Percentiles rank a stretch among this genome's conserved stretches.
Evolutionary conservation across 352 stramenopile genomes (phyloP).

Genomic region (Plasmopara muralis): DNA sequence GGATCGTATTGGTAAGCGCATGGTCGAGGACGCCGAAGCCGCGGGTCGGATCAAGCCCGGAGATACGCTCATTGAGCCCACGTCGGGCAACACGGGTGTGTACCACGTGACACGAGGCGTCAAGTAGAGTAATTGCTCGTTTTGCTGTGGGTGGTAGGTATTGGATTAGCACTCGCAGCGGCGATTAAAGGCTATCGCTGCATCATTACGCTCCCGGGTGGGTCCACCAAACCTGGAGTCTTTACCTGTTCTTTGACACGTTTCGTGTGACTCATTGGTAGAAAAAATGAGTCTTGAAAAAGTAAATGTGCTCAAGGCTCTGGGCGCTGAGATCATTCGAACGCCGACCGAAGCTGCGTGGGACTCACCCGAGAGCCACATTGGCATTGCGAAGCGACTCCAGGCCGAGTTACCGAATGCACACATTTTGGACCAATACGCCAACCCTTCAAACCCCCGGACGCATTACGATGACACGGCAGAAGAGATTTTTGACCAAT

Average conservation of each 20-base stretch:
- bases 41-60: constrained; percentile 89
- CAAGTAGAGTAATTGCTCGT: neutral
- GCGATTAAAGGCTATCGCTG: constrained; percentile 94
- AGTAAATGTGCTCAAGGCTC: constrained; percentile 92
- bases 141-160: constrained; percentile 36
- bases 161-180: constrained; percentile 94
- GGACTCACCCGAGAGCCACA: constrained; percentile 92
- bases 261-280: constrained; percentile 5
- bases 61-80: constrained; percentile 96
- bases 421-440: constrained; percentile 95
- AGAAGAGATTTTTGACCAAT: constrained; percentile 91
- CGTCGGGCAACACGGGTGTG: constrained; percentile 93
- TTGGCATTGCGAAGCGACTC: constrained; percentile 88
- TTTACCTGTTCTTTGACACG: neutral
- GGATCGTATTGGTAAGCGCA: constrained; percentile 85
- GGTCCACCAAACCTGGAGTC: neutral
- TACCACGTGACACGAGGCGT: neutral
- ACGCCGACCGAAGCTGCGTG: constrained; percentile 94
- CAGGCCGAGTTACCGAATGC: constrained; percentile 90
- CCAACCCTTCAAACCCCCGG: constrained; percentile 92
- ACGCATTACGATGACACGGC: constrained; percentile 94
- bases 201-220: constrained; percentile 83
- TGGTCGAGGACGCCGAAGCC: constrained; percentile 90
- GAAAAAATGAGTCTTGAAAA: constrained; percentile 97
- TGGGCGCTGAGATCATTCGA: constrained; percentile 93